Percentiles rank a stretch among this genome's conserved stretches.
Conservation (phyloP, 106 monocot genomes). For the Acanthochlamys bracteata region DNA sequence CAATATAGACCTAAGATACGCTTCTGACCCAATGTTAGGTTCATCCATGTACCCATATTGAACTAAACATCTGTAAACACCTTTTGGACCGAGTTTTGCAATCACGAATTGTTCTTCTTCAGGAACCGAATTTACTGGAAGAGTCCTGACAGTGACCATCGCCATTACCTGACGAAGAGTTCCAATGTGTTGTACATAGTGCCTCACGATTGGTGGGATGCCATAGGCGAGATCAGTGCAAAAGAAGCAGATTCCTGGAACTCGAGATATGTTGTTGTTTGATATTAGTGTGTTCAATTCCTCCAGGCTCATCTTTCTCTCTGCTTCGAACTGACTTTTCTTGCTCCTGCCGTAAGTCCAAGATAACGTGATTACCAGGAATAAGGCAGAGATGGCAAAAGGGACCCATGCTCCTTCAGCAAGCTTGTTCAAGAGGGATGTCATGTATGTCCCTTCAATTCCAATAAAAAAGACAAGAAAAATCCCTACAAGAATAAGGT, state of each 20-base stretch:
- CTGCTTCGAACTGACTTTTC: constrained; percentile 33
- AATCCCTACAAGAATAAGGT: constrained; percentile 17
- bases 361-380: constrained; percentile 28
- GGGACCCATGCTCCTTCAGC: constrained; percentile 59
- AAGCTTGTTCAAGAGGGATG: constrained; percentile 38
- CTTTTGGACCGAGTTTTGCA: constrained; percentile 27
- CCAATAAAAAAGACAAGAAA: constrained; percentile 21
- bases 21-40: constrained; percentile 31
- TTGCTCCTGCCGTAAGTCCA: constrained; percentile 52
- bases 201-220: constrained; percentile 48
- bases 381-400: constrained; percentile 48
- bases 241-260: constrained; percentile 54
- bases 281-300: constrained; percentile 10
- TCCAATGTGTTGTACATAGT: constrained; percentile 31
- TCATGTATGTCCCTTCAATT: constrained; percentile 43
- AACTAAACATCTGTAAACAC: constrained; percentile 47
- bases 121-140: constrained; percentile 29
- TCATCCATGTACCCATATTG: constrained; percentile 57
- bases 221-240: constrained; percentile 53
- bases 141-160: constrained; percentile 32
- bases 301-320: constrained; percentile 15
- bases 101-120: constrained; percentile 32
- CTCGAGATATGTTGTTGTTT: constrained; percentile 3
- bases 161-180: constrained; percentile 32
- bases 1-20: constrained; percentile 20